Evolutionary conservation across 1,284 basidiomycete genomes (phyloP), one percentile per base, ranked within the genome.

Genomic region (Porogramme epimiltina): DNA sequence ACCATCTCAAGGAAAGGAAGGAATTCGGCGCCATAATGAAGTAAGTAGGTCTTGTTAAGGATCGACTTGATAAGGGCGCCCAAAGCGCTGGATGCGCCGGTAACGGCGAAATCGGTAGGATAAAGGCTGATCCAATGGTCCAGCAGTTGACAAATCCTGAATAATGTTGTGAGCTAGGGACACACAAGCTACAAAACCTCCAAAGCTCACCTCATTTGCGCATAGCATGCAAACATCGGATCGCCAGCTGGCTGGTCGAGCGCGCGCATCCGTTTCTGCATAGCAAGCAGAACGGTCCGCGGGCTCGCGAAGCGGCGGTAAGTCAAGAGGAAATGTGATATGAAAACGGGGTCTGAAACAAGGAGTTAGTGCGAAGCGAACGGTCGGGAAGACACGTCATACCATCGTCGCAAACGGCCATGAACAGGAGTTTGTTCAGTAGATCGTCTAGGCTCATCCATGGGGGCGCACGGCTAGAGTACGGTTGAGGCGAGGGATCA

Each of bases 241-340:
- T 91, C 89, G 5, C 82, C 80, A n/a, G 78, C 77, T 23, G 85
- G 79, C 54, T 80, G 79, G 62, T 89, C 87, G 13, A 92, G 73
- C 56, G 87, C 81, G 28, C 87, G 81, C 79, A 91, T 85, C 41
- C 88, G 84, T 63, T 89, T 88, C 67, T 91, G 89, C 87, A 92
- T 90, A 4, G 89, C 85, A 43, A 91, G 74, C n/a, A 92, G 73
- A 15, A 92, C 71, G 51, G 77, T 84, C 37, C 89, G 79, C 13
- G 89, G 89, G 42, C 78, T 87, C 40, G 87, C 78, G 65, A 92
- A 92, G 55, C 87, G 77, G 31, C 89, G 84, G 66, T 89, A 91
- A 11, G 88, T 91, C 33, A 92, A 77, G 44, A 92, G 73, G 67
- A 92, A 91, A 67, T 91, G 83, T 2, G 81, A 82, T 25, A 90